Percentiles rank a stretch among this genome's conserved stretches.
Conservation (phyloP, 2,329 filamentous ascomycete species). For the Albifimbria verrucaria region DNA sequence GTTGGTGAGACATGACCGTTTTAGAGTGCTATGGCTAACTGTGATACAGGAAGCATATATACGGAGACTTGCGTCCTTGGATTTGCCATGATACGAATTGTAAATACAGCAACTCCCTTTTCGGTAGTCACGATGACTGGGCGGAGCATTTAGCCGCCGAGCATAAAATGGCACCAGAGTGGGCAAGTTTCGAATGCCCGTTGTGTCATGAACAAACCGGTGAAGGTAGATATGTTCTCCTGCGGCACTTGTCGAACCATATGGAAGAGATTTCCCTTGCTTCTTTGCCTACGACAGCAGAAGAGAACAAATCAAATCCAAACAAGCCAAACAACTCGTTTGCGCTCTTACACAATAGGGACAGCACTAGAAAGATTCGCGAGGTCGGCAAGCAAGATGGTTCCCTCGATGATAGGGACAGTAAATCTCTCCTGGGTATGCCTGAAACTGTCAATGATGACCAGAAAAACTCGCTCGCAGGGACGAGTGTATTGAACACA, state of each 20-base stretch:
- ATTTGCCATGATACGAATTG: not conserved
- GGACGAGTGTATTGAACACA: too few species aligned
- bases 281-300: not conserved
- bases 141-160: not conserved
- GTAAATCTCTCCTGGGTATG: too few species aligned
- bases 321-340: too few species aligned
- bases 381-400: too few species aligned
- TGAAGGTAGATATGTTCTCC: not conserved
- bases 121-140: not conserved
- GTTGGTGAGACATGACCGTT: not conserved
- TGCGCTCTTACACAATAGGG: too few species aligned
- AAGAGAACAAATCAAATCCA: not conserved
- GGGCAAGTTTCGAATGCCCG: not conserved
- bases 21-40: not conserved
- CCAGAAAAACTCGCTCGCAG: too few species aligned
- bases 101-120: not conserved
- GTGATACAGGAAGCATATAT: not conserved
- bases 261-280: not conserved
- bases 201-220: not conserved
- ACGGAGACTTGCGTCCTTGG: not conserved
- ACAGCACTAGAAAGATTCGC: too few species aligned
- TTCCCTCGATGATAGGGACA: too few species aligned
- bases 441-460: too few species aligned
- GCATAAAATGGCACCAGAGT: not conserved
- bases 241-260: not conserved